Conservation (phyloP, 768 basidiomycete genomes). For the Tylopilus sp. region DNA sequence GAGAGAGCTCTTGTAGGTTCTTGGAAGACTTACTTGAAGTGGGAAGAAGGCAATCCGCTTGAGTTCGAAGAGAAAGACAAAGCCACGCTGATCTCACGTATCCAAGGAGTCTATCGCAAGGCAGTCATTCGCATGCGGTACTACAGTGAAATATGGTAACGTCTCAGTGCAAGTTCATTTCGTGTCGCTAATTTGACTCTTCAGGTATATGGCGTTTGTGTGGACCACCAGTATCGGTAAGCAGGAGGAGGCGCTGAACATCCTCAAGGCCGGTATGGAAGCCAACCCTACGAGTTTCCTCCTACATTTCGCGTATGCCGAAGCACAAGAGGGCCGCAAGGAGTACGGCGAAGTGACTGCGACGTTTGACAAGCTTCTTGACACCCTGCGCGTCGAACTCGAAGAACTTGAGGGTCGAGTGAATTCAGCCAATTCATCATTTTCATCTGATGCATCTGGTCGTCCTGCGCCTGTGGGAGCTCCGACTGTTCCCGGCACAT, state of each 20-base stretch:
- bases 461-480: slow-evolving; percentile 25
- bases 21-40: slow-evolving; percentile 92
- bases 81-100: slow-evolving; percentile 57
- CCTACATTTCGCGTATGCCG: slow-evolving; percentile 86
- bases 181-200: slow-evolving; percentile 13
- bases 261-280: slow-evolving; percentile 80
- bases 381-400: slow-evolving; percentile 58
- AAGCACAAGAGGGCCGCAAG: slow-evolving; percentile 62
- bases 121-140: slow-evolving; percentile 91
- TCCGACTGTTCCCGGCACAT: slow-evolving; percentile 11
- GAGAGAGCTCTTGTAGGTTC: slow-evolving; percentile 76
- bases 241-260: slow-evolving; percentile 75
- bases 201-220: slow-evolving; percentile 86
- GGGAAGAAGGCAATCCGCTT: slow-evolving; percentile 93
- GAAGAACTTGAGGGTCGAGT: slow-evolving; percentile 52
- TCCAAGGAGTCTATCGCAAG: slow-evolving; percentile 84
- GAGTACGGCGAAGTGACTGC: slow-evolving; percentile 66
- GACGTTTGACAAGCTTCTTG: slow-evolving; percentile 71
- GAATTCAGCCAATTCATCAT: slow-evolving; percentile 37
- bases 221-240: slow-evolving; percentile 77
- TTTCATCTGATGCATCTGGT: slow-evolving; percentile 34
- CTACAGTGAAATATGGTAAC: slow-evolving; percentile 91
- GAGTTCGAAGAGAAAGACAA: slow-evolving; percentile 87
- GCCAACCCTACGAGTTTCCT: slow-evolving; percentile 88
- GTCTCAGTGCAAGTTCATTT: neutral